These are phyloP conservation scores for Prunus kanzakura DNA, from an alignment of 306 rosid genomes.

Conservation along the genomic window DNA sequence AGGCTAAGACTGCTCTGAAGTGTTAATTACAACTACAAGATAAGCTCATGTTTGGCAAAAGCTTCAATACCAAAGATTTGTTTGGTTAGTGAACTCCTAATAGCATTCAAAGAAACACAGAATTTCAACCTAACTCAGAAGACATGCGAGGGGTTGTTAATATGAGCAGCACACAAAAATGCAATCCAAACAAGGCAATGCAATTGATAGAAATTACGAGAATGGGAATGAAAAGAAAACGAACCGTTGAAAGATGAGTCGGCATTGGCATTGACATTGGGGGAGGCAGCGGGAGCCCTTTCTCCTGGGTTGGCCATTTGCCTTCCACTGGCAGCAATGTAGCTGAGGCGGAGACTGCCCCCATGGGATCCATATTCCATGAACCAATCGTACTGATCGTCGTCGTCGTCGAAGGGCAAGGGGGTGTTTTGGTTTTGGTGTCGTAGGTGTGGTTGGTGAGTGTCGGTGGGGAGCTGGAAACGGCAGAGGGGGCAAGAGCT, in stretches of 20 bases:
- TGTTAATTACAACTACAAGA: not conserved
- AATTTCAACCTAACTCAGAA: not conserved
- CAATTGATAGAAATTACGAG: not conserved
- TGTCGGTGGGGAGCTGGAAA: conserved; percentile 34
- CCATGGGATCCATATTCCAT: not conserved
- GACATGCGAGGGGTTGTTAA: not conserved
- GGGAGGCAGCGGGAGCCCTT: not conserved
- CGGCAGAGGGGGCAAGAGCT: conserved; percentile 85
- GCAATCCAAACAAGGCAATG: not conserved
- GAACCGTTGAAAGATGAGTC: not conserved
- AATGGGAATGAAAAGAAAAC: not conserved
- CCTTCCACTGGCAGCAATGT: not conserved
- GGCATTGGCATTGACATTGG: not conserved
- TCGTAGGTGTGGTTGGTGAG: not conserved
- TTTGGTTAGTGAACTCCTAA: not conserved
- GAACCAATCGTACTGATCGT: not conserved
- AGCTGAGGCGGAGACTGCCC: not conserved
- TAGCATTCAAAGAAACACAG: not conserved
- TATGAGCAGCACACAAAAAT: not conserved
- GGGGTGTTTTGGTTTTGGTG: not conserved
- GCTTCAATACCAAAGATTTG: not conserved
- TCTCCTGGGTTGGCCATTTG: not conserved
- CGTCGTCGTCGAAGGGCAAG: not conserved
- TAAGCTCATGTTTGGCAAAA: not conserved
- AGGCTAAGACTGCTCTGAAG: not conserved